Base-by-base conservation (phyloP, 2,329 filamentous ascomycete species). In the Colletotrichum phormii region DNA sequence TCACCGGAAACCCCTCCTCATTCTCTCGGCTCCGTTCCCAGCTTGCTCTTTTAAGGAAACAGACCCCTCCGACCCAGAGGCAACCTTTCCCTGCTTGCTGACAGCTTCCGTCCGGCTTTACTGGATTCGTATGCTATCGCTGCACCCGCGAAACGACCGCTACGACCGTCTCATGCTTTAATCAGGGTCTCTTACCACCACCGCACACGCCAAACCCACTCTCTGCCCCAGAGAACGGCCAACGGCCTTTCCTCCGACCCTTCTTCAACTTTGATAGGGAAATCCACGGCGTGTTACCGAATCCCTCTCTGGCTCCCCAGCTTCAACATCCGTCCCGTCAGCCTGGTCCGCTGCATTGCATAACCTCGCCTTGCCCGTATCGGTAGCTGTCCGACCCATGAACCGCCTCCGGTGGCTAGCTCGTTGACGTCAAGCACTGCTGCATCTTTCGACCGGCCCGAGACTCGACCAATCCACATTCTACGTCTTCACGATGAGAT, bases 201-300 rank as follows among this genome's bases (percentile, higher is more conserved):
- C 68, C 49, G 53, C 54, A 58, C 33, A 60, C 62, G 51, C 42
- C 42, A 59, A 72, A 69, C 24, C 60, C 70, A 70, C 70, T 72
- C 46, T 72, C 24, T 60, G 57, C 64, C 59, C 65, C 35, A 54
- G 35, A 33, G 26, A 49, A 63, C 24, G 11, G 29, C 53, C 37
- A 24, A 33, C 49, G 15, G 51, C 26, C 37, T 59, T 46, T 49
- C 46, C 54, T 49, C 46, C 49, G 22, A 57, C 53, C 49, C 62
- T 51, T 54, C 71, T 58, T 49, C 55, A 65, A 55, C 53, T 31
- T 55, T 35, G 31, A 64, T 63, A 46, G 22, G 35, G 49, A 35
- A 60, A 42, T 49, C 46, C 35, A 46, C 26, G 9, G 58, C 46
- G 61, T 55, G 22, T 60, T 35, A 24, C 46, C 63, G 18, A 29